Conservation (phyloP, 257 asterid genomes). For the Lycium barbarum region DNA sequence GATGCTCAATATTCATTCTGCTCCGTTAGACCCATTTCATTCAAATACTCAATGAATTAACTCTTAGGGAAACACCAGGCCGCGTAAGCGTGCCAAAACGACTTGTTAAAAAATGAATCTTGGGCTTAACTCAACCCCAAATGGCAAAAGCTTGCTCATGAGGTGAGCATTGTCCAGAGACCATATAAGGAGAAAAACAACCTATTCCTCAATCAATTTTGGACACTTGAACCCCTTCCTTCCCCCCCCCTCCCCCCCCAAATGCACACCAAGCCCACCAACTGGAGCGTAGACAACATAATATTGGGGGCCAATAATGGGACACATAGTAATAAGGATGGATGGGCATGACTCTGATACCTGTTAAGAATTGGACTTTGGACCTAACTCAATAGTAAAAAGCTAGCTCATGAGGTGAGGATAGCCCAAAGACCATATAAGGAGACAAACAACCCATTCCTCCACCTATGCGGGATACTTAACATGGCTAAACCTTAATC, state of each 20-base stretch:
- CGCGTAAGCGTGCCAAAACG: neutral
- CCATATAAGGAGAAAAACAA: neutral
- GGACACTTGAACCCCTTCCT: neutral
- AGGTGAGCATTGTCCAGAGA: neutral
- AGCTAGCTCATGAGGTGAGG: neutral
- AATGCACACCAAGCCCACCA: neutral
- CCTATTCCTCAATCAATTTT: neutral
- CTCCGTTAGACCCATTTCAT: neutral
- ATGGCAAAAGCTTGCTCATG: neutral
- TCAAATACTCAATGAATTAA: neutral
- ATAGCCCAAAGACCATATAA: neutral
- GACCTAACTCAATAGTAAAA: neutral
- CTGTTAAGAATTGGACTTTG: neutral
- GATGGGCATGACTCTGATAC: neutral
- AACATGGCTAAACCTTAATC: neutral
- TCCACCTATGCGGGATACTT: neutral
- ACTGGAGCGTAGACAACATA: constrained; percentile 1
- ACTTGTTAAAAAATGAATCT: neutral
- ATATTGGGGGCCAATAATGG: neutral
- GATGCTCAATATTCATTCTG: constrained; percentile 3
- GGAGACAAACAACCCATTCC: neutral
- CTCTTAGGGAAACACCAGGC: neutral
- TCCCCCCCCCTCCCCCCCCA: neutral
- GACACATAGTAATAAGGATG: neutral
- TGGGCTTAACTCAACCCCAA: neutral